A percentile compares a stretch with the other conserved stretches of the same genome.
These are phyloP conservation scores for Coemansia sp. DNA, from an alignment of 192 early-diverging fungal genomes.

Conservation along the genomic window DNA sequence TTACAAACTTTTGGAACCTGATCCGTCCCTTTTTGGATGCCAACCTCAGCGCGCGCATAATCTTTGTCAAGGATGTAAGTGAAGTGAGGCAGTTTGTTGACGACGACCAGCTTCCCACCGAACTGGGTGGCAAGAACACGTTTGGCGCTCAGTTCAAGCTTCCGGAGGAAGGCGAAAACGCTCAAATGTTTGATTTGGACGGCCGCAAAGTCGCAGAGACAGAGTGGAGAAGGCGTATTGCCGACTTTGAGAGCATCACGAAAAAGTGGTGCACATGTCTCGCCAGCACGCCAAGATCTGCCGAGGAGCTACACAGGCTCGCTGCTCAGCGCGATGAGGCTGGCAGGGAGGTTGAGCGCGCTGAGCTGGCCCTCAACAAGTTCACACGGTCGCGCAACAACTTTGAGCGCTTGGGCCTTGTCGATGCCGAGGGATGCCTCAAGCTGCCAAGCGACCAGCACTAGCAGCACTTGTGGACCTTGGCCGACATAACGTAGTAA, in stretches of 20 bases:
- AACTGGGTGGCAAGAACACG: constrained; percentile 28
- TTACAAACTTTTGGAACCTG: constrained; percentile 44
- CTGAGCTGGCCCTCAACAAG: constrained; percentile 30
- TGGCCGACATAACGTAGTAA: neutral
- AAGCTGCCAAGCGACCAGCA: constrained; percentile 12
- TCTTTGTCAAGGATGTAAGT: constrained; percentile 36
- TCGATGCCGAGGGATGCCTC: constrained; percentile 23
- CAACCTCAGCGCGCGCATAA: constrained; percentile 42
- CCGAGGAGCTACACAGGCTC: neutral
- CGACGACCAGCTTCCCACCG: constrained; percentile 32
- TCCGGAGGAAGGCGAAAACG: constrained; percentile 36
- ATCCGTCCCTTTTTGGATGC: constrained; percentile 42
- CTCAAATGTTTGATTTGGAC: constrained; percentile 25
- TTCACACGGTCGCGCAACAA: constrained; percentile 26
- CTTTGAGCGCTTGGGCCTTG: constrained; percentile 22
- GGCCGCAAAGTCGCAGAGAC: constrained; percentile 28
- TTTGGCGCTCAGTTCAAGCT: constrained; percentile 14
- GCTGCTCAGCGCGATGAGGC: constrained; percentile 17
- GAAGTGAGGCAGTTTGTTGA: constrained; percentile 41
- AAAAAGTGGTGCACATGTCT: constrained; percentile 21
- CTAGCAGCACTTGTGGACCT: neutral
- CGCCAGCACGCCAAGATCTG: neutral
- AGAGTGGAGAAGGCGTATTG: constrained; percentile 24
- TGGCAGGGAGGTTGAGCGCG: constrained; percentile 13
- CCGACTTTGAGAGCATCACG: constrained; percentile 28